Base-by-base conservation (phyloP, 306 rosid species). In the Pterocarpus macrocarpus region DNA sequence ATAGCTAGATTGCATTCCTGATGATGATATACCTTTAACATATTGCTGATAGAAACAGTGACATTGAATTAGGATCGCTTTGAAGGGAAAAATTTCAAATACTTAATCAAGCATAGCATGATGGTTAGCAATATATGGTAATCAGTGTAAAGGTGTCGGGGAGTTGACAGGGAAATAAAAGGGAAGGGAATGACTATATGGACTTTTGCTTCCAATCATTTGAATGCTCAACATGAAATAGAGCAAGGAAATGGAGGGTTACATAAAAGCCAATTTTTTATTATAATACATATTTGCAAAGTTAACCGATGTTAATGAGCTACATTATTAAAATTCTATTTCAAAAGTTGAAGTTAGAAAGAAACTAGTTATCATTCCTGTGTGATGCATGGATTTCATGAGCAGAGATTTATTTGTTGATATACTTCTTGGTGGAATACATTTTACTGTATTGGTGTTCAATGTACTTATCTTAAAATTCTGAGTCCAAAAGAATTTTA, bases 1-100 rank as follows among this genome's bases (percentile, higher is more conserved):
- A 71, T 79, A n/a, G 73, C 84, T 89, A 70, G 92, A 85, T 86
- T 96, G 99, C 98, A 96, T 90, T 53, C 99, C 99, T 41, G 90
- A 81, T 67, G 93, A 80, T 49, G 97, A 86, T 83, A 96, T 90
- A 30, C 90, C 88, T 67, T 88, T 90, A 62, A 96, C 99, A 85
- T 92, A 96, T 93, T 91, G 88, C 99, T 96, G 97, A 82, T 81
- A 85, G 81, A 73, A 66, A 61, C 2, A 4, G 36, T 2, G 69
- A 44, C 58, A 50, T 73, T 69, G 78, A 72, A 43, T 81, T 59
- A 66, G 81, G 57, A 72, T 65, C 58, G 75, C 34, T 67, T 71
- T 68, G 61, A 75, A 30, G 68, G 4, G 43, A 63, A 66, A 61
- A n/a, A 43, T 2, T 8, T 41, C 56, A 58, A 67, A 69, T 64